Evolutionary conservation across 148 eudicot genomes (phyloP), one percentile per base, ranked within the genome.

Genomic region (Vaccinium corymbosum): DNA sequence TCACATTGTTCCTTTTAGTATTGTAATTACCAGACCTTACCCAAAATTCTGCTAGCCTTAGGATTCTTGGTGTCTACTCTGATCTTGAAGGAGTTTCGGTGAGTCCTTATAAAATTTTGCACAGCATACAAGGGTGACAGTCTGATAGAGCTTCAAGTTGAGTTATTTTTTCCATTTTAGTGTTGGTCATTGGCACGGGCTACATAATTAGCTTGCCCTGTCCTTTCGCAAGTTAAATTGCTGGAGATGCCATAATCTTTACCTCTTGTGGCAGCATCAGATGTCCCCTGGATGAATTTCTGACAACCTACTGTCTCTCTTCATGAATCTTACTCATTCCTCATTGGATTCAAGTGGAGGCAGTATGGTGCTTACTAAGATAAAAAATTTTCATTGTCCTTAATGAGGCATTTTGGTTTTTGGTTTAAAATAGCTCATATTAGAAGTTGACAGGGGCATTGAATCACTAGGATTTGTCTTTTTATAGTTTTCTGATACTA

Each of bases 1-100:
- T 79, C 49, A 59, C 12, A 50, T n/a, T 66, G 51, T 73, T 85
- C 42, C 76, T 73, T 73, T 46, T 73, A 73, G 57, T 78, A 51
- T 25, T 10, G 7, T 75, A 7, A 49, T 49, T 7, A 19, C 79
- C 3, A 19, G 53, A 49, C 75, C 11, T 81, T 25, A 15, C 3
- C 29, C 64, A 35, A 35, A 59, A 20, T 13, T 80, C 32, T 48
- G 22, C 11, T 80, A 80, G 7, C 25, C 13, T 13, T 61, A 10
- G 35, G 17, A 38, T 80, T 80, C 72, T 64, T 81, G 56, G 55
- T 48, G 1, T 48, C 5, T 59, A 20, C 52, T 49, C 49, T 78
- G 12, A 16, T 19, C 19, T 66, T 4, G 48, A 48, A 19, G 6
- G 61, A 74, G 59, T 38, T 14, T 64, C 13, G 7, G 59, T 14